phyloP scores from a whole-genome alignment of 345 rosid species.

The Euphorbia tirucalli region DNA sequence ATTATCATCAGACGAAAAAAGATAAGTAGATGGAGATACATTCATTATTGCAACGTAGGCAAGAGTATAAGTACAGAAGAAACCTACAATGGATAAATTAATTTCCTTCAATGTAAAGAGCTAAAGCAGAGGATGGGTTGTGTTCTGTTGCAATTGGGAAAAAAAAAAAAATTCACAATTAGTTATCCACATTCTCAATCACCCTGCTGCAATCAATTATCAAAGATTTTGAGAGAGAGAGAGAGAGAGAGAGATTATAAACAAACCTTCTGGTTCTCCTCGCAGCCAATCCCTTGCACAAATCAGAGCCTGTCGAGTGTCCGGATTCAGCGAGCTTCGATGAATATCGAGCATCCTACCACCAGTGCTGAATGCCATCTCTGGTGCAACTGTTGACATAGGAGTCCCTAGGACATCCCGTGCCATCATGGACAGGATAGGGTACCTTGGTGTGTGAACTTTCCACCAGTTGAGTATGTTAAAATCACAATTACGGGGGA shows the following conservation, averaged over 20 bases:
- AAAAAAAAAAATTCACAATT: neutral
- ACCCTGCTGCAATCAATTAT: neutral
- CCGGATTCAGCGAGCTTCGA: slow-evolving; percentile 58
- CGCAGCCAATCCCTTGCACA: slow-evolving; percentile 81
- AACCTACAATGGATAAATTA: slow-evolving; percentile 29
- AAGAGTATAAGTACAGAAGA: neutral
- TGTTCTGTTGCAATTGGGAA: slow-evolving; percentile 38
- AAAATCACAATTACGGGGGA: slow-evolving; percentile 81
- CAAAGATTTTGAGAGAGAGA: neutral
- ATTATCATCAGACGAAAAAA: no score
- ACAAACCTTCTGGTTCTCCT: slow-evolving; percentile 56
- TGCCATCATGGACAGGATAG: slow-evolving; percentile 90
- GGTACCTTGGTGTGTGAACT: slow-evolving; percentile 94
- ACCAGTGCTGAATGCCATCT: slow-evolving; percentile 48
- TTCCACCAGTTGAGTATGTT: slow-evolving; percentile 92
- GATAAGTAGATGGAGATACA: slow-evolving; percentile 3
- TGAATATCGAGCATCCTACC: slow-evolving; percentile 57
- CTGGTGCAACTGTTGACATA: slow-evolving; percentile 60
- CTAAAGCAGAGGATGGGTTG: slow-evolving; percentile 38
- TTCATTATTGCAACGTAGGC: neutral
- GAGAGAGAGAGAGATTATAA: slow-evolving; percentile 12
- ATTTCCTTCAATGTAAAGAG: slow-evolving; percentile 30
- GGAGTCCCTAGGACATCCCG: slow-evolving; percentile 89
- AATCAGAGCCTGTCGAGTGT: slow-evolving; percentile 73
- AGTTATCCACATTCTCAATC: slow-evolving; percentile 1